Evolutionary conservation across 331 rosid species (phyloP).

Genomic region (Phaseolus coccineus): DNA sequence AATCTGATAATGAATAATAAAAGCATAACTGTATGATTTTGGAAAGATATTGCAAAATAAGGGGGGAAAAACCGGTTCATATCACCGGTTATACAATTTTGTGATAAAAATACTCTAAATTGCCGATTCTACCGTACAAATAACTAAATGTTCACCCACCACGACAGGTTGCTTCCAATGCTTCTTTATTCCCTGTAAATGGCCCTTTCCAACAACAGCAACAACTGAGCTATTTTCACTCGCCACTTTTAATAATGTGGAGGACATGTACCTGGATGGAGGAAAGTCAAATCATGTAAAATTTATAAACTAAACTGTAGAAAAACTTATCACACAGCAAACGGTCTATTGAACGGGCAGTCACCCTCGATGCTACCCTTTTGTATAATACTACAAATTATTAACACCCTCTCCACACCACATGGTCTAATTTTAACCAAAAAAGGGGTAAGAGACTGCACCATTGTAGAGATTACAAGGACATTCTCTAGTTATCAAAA

Average conservation of each 20-base stretch:
- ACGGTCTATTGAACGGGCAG: conserved; percentile 2
- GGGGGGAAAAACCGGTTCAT: neutral
- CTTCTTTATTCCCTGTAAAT: conserved; percentile 85
- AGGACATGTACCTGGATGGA: conserved; percentile 83
- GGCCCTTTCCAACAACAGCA: conserved; percentile 95
- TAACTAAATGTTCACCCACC: conserved; percentile 57
- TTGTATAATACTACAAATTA: conserved; percentile 5
- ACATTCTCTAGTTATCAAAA: neutral
- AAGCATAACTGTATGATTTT: conserved; percentile 2
- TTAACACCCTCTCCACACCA: neutral
- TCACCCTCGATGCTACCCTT: conserved; percentile 24
- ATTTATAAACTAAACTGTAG: neutral
- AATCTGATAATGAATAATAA: neutral
- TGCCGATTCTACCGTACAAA: conserved; percentile 20
- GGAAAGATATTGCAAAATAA: neutral
- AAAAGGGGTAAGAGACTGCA: neutral
- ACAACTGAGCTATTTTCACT: conserved; percentile 72
- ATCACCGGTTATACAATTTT: neutral
- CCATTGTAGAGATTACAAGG: conserved; percentile 3
- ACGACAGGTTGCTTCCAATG: conserved; percentile 85
- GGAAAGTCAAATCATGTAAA: conserved; percentile 1
- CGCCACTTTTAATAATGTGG: conserved; percentile 71
- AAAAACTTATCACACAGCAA: conserved; percentile 30
- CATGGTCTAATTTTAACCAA: conserved; percentile 17
- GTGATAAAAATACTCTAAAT: neutral